Evolutionary conservation across 371 early-diverging fungal genomes (phyloP).

Genomic region (Mortierella sp.): DNA sequence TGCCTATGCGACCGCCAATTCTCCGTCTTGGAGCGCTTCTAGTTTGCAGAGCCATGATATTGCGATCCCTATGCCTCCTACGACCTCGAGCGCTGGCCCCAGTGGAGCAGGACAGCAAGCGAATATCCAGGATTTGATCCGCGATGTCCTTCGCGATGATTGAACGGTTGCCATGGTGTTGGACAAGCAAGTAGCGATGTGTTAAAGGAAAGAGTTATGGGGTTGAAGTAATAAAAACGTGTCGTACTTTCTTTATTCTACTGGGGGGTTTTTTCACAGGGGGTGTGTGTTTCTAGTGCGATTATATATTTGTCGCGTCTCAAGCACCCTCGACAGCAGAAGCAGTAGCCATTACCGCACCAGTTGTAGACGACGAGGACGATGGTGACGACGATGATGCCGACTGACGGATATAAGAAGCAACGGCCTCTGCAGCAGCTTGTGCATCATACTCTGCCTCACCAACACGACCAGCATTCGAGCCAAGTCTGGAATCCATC

Average conservation of each 20-base stretch:
- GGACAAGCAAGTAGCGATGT: background rate
- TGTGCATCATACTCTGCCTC: background rate
- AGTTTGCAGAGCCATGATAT: constrained; percentile 16
- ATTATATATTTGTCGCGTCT: too few relatives aligned
- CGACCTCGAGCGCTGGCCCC: background rate
- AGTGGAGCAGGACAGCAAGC: background rate
- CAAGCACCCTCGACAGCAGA: too few relatives aligned
- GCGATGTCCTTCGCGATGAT: constrained; percentile 41
- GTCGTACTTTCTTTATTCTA: background rate
- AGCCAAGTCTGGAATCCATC: constrained; percentile 6
- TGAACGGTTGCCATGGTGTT: background rate
- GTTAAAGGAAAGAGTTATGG: too few relatives aligned
- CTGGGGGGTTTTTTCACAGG: too few relatives aligned
- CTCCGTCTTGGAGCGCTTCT: constrained; percentile 26
- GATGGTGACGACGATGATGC: too few relatives aligned
- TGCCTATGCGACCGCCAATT: constrained; percentile 25
- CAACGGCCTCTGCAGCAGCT: too few relatives aligned
- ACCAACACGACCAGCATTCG: background rate
- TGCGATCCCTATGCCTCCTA: constrained; percentile 14
- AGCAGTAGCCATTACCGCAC: too few relatives aligned
- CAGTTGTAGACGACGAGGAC: too few relatives aligned
- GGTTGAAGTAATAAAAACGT: background rate
- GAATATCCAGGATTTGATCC: constrained; percentile 48
- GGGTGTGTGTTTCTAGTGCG: too few relatives aligned
- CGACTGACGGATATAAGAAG: too few relatives aligned